Evolutionary conservation across 208 protist species (phyloP).

Genomic region (Endotrypanum monterogeii): DNA sequence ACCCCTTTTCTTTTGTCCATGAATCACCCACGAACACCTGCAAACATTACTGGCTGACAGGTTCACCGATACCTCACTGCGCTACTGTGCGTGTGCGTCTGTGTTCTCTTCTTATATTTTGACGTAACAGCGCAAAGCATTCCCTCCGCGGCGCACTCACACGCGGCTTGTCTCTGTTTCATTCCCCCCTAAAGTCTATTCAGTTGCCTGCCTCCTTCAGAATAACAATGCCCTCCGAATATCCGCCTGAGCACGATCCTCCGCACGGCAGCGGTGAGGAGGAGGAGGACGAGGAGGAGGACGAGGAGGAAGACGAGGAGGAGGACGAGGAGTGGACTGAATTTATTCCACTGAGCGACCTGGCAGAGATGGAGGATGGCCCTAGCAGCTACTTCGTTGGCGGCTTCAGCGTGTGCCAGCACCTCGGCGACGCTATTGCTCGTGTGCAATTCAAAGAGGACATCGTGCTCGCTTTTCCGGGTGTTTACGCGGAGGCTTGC

Average conservation of each 20-base stretch:
- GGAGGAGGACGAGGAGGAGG: constrained; percentile 76
- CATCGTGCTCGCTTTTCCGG: constrained; percentile 72
- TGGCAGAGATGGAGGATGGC: constrained; percentile 63
- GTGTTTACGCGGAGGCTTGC: constrained; percentile 38
- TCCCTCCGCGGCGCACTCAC: neutral
- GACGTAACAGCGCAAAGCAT: neutral
- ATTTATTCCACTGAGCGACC: constrained; percentile 50
- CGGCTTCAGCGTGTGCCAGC: constrained; percentile 64
- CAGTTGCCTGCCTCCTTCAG: neutral
- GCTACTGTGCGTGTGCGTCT: neutral
- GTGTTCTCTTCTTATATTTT: neutral
- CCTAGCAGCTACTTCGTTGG: constrained; percentile 81
- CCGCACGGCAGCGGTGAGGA: constrained; percentile 44
- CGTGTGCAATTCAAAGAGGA: constrained; percentile 68
- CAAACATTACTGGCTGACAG: neutral
- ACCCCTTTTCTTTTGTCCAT: neutral
- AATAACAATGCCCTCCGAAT: constrained; percentile 37
- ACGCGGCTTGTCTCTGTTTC: neutral
- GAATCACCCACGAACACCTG: neutral
- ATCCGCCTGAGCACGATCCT: constrained; percentile 36
- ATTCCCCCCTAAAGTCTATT: neutral
- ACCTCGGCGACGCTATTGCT: constrained; percentile 51
- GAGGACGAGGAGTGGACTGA: constrained; percentile 76
- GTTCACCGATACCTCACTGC: neutral
- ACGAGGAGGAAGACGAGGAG: constrained; percentile 77